phyloP scores from a whole-genome alignment of 2,329 filamentous ascomycete species.

The Xylariales sp. region DNA sequence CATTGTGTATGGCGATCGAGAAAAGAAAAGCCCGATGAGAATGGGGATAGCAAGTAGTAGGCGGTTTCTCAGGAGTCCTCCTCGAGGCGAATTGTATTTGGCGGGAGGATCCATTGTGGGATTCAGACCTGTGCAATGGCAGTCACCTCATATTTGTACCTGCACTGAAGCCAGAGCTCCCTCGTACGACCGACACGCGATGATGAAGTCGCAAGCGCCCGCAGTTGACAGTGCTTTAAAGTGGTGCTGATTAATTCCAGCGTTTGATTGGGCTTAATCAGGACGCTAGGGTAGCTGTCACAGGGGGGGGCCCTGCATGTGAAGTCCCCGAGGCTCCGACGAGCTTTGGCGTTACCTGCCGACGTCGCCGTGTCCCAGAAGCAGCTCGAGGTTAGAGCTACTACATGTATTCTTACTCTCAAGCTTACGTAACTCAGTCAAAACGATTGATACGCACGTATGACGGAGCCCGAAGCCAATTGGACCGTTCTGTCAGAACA shows the following conservation, averaged over 20 bases:
- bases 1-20: conserved; percentile 35
- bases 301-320: background rate
- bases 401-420: too few species aligned
- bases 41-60: conserved; percentile 29
- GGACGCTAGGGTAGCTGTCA: conserved; percentile 1
- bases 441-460: too few species aligned
- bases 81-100: conserved; percentile 5
- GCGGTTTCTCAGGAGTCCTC: conserved; percentile 14
- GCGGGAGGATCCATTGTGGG: conserved; percentile 8
- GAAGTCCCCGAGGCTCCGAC: background rate
- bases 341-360: background rate
- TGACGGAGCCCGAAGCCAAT: too few species aligned
- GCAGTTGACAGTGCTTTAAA: background rate
- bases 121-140: background rate
- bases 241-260: conserved; percentile 11
- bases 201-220: conserved; percentile 7
- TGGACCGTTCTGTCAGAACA: too few species aligned
- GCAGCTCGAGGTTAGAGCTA: too few species aligned
- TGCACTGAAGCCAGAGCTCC: background rate
- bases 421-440: too few species aligned
- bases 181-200: conserved; percentile 12
- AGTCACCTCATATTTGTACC: background rate
- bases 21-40: conserved; percentile 31
- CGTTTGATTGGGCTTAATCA: conserved; percentile 6
- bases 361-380: too few species aligned